Evolutionary conservation across 2,329 filamentous ascomycete genomes (phyloP), one percentile per base, ranked within the genome.

Genomic region (Colletotrichum cereale): DNA sequence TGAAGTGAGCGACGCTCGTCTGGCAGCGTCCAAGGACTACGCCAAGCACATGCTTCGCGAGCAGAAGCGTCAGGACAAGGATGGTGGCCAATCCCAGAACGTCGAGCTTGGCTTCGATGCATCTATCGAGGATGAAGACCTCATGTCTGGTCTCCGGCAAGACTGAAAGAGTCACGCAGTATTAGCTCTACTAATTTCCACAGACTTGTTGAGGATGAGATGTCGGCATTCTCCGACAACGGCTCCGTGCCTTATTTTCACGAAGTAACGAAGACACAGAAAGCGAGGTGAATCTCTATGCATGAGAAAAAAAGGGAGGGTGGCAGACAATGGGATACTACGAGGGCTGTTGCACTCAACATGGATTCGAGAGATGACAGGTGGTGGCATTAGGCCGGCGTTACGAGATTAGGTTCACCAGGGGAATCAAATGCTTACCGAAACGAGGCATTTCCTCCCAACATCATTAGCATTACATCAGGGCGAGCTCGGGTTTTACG

Each of bases 41-140:
- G 80, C 90, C 6, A 86, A 83, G 62, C 81, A 84, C 70, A 26
- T 86, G 24, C 72, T 82, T 2, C 82, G 81, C 57, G 86, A 89
- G 66, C 81, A 85, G 75, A 85, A 83, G 75, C 82, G 83, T 26
- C 71, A 74, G 11, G 84, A 88, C 50, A 86, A 86, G 75, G 84
- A 86, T 0, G 77, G 77, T 2, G 77, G 79, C 53, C 75, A n/a
- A 74, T 75, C 24, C 55, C 60, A 64, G 24, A 78, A 80, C 62
- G 76, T 78, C 3, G 76, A 78, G 3, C 68, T 82, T 34, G 81
- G 80, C 50, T 88, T 87, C 70, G 84, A 87, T 34, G 78, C 81
- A 16, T 81, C 84, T 61, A 80, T 89, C 47, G 87, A 89, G 66
- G 88, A 90, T n/a, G 88, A 90, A 77, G 88, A 90, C 73, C 77